A percentile compares a stretch with the other conserved stretches of the same genome.
These are phyloP conservation scores for Suhomyces anneliseae DNA, from an alignment of 1,139 yeast genomes.

Conservation along the genomic window DNA sequence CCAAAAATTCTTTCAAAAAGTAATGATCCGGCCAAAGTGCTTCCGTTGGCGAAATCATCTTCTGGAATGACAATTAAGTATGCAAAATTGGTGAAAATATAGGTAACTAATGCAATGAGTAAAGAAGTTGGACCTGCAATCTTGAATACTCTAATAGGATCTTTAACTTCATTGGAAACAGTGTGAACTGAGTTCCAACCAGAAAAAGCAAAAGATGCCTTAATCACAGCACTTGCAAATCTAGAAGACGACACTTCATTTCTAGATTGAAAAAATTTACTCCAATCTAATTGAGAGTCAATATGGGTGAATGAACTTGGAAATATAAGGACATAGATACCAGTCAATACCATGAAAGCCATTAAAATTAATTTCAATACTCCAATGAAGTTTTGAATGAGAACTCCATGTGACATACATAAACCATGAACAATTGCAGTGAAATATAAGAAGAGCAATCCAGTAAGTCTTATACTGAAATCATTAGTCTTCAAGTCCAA, in stretches of 20 bases:
- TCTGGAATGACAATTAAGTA: conserved; percentile 55
- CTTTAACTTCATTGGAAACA: conserved; percentile 59
- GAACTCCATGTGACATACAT: conserved; percentile 53
- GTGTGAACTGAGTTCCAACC: conserved; percentile 70
- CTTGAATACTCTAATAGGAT: conserved; percentile 56
- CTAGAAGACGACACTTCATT: conserved; percentile 41
- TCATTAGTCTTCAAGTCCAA: conserved; percentile 43
- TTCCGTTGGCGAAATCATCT: conserved; percentile 53
- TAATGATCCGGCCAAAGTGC: conserved; percentile 59
- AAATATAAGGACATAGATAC: conserved; percentile 47
- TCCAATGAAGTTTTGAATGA: conserved; percentile 59
- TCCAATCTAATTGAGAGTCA: conserved; percentile 39
- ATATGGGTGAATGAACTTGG: conserved; percentile 45
- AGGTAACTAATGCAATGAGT: conserved; percentile 48
- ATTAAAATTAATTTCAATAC: conserved; percentile 51
- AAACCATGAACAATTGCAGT: conserved; percentile 53
- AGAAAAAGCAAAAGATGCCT: conserved; percentile 58
- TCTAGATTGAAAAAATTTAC: conserved; percentile 27
- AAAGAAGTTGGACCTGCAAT: conserved; percentile 63
- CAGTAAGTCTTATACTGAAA: conserved; percentile 42
- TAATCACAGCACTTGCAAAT: conserved; percentile 56
- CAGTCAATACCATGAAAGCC: conserved; percentile 48
- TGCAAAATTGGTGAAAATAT: conserved; percentile 54
- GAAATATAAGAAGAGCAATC: conserved; percentile 41
- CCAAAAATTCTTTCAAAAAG: conserved; percentile 60